Evolutionary conservation across 1,139 yeast species (phyloP), one percentile per base, ranked within the genome.

Genomic region (Sugiyamaella xylanicola): DNA sequence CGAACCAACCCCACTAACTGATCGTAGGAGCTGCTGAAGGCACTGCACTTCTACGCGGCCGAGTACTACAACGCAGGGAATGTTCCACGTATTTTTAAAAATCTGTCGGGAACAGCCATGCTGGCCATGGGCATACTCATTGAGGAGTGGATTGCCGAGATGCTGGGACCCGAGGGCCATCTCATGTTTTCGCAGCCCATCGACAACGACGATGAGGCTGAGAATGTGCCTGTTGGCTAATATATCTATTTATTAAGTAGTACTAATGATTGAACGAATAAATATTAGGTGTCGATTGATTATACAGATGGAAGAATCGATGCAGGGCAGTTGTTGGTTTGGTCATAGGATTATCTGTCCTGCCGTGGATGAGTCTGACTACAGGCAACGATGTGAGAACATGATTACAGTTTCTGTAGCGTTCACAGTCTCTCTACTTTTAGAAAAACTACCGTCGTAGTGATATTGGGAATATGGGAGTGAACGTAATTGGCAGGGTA

Each of bases 91-190:
- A 61, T 56, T 47, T 61, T 60, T 35, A 49, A 53, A n/a, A 40
- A 48, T n/a, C 53, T 63, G 59, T 73, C 70, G 49, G 74, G 63
- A 48, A 63, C 70, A 1, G 68, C 72, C 1, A 54, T 72, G 25
- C 43, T 72, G 29, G 73, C 72, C 1, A 54, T 72, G 42, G 76
- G 73, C 0, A 58, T 72, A 1, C 53, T 70, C 8, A 55, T 72
- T 1, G 75, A 72, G 56, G 75, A 72, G 56, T 55, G 57, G 32
- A 56, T 72, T 7, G 58, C 59, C 16, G 64, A 61, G 29, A 22
- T 62, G 29, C 41, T 70, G 1, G 75, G 74, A 0, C 53, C 57
- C 0, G 55, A 61, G 1, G 72, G 72, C 0, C 71, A 68, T 46
- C 48, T 62, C 29, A 51, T 59, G 21, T 68, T 60, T 46, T 65